A percentile compares a stretch with the other conserved stretches of the same genome.
These are phyloP conservation scores for Babjeviella inositovora DNA, from an alignment of 805 yeast species.

Conservation along the genomic window DNA sequence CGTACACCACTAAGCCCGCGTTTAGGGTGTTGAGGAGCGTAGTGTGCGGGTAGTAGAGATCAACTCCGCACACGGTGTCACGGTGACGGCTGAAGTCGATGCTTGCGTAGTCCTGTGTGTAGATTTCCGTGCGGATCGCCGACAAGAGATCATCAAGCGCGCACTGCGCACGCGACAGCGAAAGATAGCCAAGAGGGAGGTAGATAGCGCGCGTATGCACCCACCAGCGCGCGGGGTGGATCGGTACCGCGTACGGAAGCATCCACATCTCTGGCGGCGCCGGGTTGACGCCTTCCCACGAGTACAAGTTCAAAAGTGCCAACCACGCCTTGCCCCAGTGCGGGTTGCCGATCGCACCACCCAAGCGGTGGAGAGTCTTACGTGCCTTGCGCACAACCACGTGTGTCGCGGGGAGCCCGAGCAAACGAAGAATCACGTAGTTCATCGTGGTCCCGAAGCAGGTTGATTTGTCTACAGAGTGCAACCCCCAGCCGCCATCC, in stretches of 20 bases:
- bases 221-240: conserved; percentile 98
- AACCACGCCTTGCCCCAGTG: conserved; percentile 98
- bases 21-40: conserved; percentile 47
- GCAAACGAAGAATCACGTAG: conserved; percentile 63
- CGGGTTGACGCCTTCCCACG: conserved; percentile 96
- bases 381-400: conserved; percentile 70
- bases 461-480: conserved; percentile 82
- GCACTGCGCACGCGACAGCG: conserved; percentile 37
- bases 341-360: conserved; percentile 84
- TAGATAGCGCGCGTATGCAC: conserved; percentile 93
- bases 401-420: conserved; percentile 65
- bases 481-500: conserved; percentile 99
- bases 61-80: conserved; percentile 81
- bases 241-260: conserved; percentile 63
- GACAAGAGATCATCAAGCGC: conserved; percentile 45
- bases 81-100: conserved; percentile 62
- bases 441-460: conserved; percentile 89
- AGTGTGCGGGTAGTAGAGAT: conserved; percentile 88
- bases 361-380: conserved; percentile 46
- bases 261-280: conserved; percentile 94
- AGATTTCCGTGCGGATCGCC: conserved; percentile 69
- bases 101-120: conserved; percentile 38
- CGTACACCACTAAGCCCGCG: conserved; percentile 42
- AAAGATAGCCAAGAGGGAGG: conserved; percentile 71
- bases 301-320: conserved; percentile 61